Evolutionary conservation across 176 grass and related monocot species (phyloP).

Genomic region (Cymbopogon citratus): DNA sequence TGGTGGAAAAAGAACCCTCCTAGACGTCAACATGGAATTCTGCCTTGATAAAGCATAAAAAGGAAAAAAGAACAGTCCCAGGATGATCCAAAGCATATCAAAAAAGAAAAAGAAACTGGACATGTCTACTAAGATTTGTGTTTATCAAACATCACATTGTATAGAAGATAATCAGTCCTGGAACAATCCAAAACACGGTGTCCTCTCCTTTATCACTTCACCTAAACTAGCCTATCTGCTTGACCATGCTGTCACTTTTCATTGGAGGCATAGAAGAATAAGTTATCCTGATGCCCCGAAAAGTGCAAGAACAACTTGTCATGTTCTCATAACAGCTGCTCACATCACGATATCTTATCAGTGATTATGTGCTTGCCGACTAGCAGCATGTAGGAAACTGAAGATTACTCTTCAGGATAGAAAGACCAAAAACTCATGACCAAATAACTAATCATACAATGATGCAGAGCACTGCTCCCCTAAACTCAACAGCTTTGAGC

Average conservation of each 20-base stretch:
- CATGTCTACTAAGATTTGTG: no score
- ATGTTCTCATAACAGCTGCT: not conserved
- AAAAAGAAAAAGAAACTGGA: no score
- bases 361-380: not conserved
- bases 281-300: not conserved
- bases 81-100: not conserved
- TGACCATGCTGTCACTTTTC: not conserved
- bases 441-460: not conserved
- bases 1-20: not conserved
- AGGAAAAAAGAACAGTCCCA: not conserved
- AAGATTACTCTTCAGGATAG: not conserved
- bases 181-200: not conserved
- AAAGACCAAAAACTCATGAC: not conserved
- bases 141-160: no score
- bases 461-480: not conserved
- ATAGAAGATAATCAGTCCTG: not conserved
- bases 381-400: not conserved
- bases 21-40: not conserved
- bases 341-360: slow-evolving; percentile 4
- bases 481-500: not conserved
- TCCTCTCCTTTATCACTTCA: slow-evolving; percentile 8
- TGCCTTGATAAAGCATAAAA: not conserved
- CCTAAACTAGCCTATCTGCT: not conserved
- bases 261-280: slow-evolving; percentile 28
- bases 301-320: not conserved